Evolutionary conservation across 2,329 filamentous ascomycete genomes (phyloP), one percentile per base, ranked within the genome.

Genomic region (Ophiostoma angusticollis): DNA sequence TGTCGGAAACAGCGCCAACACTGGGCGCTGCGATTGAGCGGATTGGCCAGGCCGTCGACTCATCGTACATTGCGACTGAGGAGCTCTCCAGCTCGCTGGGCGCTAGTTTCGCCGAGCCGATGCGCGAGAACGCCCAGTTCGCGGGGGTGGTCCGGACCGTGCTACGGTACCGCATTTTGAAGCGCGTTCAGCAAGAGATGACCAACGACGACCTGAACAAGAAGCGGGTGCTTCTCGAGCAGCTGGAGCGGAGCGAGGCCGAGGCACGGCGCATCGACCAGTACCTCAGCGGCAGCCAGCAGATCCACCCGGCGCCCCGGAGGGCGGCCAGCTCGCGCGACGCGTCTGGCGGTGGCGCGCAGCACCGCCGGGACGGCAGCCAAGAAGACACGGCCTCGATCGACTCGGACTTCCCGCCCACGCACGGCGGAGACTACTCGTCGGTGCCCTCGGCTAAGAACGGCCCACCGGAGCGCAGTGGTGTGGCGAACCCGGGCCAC

Each of bases 51-150:
- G 91, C 91, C 2, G 85, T 89, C 8, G 91, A 98, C 56, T 84
- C 84, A 9, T 95, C 91, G 0, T 98, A 96, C 56, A 87, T 98
- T 47, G 86, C 84, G 9, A 96, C 89, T 0, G 84, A 93, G 52
- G 91, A 98, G 55, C 66, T 98, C 3, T 87, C 87, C 0, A 78
- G 77, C 2, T 81, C 82, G 0, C 64, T 98, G n/a, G 87, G 87
- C 16, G 87, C 89, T 24, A 91, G 78, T 48, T 98, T 98, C 54
- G 86, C 93, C 0, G 93, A 98, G 54, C 91, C 91, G 1, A 95
- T 98, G 85, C 76, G 93, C 40, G 91, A 98, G 61, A 93, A 86
- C 52, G 87, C 91, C 11, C 91, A 98, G 54, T 98, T 98, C 57
- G 91, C 91, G 1, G 84, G 91, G 9, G 85, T 98, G 1, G 91